These are phyloP conservation scores for Porphyrellus cyaneotinctus DNA, from an alignment of 768 basidiomycete species.

Conservation along the genomic window DNA sequence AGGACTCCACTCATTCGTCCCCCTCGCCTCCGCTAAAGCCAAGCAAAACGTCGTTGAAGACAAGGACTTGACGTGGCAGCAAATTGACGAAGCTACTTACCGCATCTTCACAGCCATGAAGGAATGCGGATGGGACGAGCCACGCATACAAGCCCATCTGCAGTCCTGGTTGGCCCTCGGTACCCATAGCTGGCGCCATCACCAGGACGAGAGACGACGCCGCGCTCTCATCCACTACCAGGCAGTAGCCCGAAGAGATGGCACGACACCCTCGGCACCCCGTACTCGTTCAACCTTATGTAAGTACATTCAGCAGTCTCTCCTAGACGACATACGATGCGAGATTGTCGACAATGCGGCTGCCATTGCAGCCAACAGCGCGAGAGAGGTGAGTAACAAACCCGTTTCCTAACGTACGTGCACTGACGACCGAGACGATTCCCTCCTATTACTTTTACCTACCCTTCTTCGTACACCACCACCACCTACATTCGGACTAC, in stretches of 20 bases:
- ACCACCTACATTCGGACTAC: too few species aligned
- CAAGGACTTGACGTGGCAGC: background rate
- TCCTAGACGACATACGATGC: too few species aligned
- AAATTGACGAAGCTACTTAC: background rate
- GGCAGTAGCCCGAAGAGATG: background rate
- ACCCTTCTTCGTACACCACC: too few species aligned
- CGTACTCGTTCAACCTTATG: background rate
- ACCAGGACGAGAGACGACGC: background rate
- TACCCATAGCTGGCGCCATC: background rate
- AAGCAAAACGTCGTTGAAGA: background rate
- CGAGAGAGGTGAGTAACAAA: too few species aligned
- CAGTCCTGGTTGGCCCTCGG: background rate
- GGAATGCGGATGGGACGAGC: background rate
- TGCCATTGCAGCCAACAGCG: too few species aligned
- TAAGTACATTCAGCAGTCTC: too few species aligned
- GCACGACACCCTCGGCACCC: background rate
- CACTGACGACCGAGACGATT: too few species aligned
- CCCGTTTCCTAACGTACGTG: too few species aligned
- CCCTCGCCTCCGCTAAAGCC: background rate
- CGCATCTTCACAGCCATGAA: background rate
- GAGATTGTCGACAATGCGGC: too few species aligned
- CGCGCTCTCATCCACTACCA: background rate
- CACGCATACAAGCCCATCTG: background rate
- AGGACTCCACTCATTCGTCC: background rate
- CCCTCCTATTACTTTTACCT: too few species aligned